A percentile compares a stretch with the other conserved stretches of the same genome.
phyloP scores from a whole-genome alignment of 495 filamentous ascomycete species.

The Penicillium lividum region DNA sequence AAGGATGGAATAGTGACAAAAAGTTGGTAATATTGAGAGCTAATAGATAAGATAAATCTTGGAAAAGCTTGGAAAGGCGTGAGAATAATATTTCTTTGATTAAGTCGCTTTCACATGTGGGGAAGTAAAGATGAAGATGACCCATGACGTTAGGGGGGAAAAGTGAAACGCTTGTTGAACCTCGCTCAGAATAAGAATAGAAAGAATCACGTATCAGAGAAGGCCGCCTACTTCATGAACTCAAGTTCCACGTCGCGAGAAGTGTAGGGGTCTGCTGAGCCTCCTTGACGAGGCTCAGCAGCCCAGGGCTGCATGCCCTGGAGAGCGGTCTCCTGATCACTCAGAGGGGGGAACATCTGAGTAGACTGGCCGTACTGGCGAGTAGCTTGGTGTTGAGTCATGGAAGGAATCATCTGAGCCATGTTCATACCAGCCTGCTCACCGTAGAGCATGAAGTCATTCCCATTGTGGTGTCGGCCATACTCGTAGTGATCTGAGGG shows the following conservation, averaged over 20 bases:
- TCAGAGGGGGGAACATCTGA: conserved; percentile 28
- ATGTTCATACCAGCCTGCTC: conserved; percentile 10
- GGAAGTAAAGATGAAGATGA: neutral
- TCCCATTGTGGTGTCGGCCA: conserved; percentile 30
- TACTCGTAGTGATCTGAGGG: conserved; percentile 54
- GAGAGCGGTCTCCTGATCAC: conserved; percentile 15
- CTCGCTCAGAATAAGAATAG: conserved; percentile 1
- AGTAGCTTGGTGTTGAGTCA: conserved; percentile 7
- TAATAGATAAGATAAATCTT: neutral
- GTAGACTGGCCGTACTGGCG: conserved; percentile 11
- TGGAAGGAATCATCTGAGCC: conserved; percentile 1
- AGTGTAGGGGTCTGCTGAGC: conserved; percentile 1
- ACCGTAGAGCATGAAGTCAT: conserved; percentile 50
- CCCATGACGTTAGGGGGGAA: neutral
- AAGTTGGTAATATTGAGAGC: neutral
- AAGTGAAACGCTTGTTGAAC: conserved; percentile 1
- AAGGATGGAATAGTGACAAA: neutral
- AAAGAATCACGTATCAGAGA: neutral
- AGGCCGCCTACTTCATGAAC: conserved; percentile 16
- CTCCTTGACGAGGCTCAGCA: conserved; percentile 16
- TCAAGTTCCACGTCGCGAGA: conserved; percentile 21
- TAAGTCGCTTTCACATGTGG: too few relatives aligned
- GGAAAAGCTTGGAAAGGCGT: too few relatives aligned
- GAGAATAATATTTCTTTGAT: too few relatives aligned
- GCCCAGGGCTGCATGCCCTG: conserved; percentile 20